A percentile compares a stretch with the other conserved stretches of the same genome.
phyloP scores from a whole-genome alignment of 306 rosid genomes.

The Rubus parviflorus region DNA sequence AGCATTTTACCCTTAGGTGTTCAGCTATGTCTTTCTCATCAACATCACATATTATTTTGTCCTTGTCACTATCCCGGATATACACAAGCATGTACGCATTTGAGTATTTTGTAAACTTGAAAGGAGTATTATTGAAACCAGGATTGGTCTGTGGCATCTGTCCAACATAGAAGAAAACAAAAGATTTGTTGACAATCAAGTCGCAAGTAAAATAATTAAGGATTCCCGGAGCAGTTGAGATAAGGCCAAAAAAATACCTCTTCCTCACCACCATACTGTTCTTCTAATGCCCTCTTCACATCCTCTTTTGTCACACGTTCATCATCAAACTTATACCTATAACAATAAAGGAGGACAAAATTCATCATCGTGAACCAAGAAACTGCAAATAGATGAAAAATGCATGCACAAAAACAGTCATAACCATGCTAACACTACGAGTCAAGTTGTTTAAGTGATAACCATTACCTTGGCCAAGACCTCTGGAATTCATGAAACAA shows the following conservation, averaged over 20 bases:
- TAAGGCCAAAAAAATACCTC: conserved; percentile 47
- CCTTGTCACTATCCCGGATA: conserved; percentile 87
- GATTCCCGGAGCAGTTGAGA: not conserved
- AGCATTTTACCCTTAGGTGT: conserved; percentile 67
- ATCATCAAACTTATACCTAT: conserved; percentile 89
- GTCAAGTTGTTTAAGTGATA: not conserved
- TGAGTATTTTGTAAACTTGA: conserved; percentile 85
- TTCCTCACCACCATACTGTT: conserved; percentile 95
- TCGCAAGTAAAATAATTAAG: not conserved
- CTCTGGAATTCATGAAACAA: not conserved
- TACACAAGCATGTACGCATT: conserved; percentile 98
- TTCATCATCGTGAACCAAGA: not conserved
- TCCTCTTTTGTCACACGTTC: conserved; percentile 94
- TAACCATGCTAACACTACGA: not conserved
- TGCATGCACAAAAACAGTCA: not conserved
- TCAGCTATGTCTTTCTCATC: conserved; percentile 88
- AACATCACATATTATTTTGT: conserved; percentile 81
- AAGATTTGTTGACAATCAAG: conserved; percentile 22
- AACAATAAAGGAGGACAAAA: not conserved
- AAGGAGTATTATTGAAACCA: conserved; percentile 82
- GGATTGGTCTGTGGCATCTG: conserved; percentile 89
- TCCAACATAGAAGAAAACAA: conserved; percentile 24
- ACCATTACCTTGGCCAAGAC: not conserved
- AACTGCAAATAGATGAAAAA: not conserved
- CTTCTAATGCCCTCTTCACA: conserved; percentile 81